Evolutionary conservation across 495 filamentous ascomycete species (phyloP).

Genomic region (Hypoxylon subgilvum): DNA sequence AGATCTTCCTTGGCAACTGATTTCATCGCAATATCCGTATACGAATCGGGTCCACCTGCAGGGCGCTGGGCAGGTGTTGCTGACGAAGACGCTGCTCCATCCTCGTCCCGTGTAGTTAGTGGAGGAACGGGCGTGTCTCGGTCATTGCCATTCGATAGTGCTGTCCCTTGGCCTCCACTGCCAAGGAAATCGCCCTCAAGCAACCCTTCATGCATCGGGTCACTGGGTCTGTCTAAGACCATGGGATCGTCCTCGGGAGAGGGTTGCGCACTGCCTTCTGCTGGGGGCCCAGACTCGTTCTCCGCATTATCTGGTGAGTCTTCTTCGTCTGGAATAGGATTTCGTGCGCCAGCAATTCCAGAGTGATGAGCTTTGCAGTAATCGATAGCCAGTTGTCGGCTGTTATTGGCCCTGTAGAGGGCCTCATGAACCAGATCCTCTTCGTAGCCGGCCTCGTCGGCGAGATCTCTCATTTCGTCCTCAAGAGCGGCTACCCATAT

Average conservation of each 20-base stretch:
- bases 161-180: conserved; percentile 12
- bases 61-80: conserved; percentile 33
- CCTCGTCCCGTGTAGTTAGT: conserved; percentile 17
- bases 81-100: conserved; percentile 22
- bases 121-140: conserved; percentile 28
- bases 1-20: conserved; percentile 76
- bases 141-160: conserved; percentile 22
- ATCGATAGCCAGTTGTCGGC: conserved; percentile 62
- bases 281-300: conserved; percentile 26
- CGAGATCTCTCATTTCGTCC: conserved; percentile 37
- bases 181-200: conserved; percentile 40
- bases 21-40: conserved; percentile 17
- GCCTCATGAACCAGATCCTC: conserved; percentile 74
- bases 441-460: conserved; percentile 24
- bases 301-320: conserved; percentile 47
- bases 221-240: conserved; percentile 38
- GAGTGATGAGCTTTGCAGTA: conserved; percentile 70
- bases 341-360: conserved; percentile 53
- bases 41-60: conserved; percentile 16
- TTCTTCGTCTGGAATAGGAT: conserved; percentile 70
- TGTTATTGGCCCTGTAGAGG: conserved; percentile 79
- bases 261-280: conserved; percentile 10
- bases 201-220: conserved; percentile 17
- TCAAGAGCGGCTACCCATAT: conserved; percentile 35
- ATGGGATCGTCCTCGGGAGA: conserved; percentile 35